These are phyloP conservation scores for Lachancea sp. DNA, from an alignment of 805 yeast genomes.

Conservation along the genomic window DNA sequence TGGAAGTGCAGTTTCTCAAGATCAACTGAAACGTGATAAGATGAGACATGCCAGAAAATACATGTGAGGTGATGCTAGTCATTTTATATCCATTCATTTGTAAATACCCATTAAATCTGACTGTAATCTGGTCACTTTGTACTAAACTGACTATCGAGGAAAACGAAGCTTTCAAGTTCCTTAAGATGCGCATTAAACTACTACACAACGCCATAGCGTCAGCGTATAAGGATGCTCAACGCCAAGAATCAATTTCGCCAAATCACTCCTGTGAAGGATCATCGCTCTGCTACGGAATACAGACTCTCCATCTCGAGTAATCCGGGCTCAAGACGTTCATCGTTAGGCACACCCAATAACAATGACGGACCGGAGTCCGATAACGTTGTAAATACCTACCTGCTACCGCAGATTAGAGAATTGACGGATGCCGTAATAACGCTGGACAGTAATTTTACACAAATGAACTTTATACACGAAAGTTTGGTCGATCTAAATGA, in stretches of 20 bases:
- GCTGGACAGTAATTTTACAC: slow-evolving; percentile 52
- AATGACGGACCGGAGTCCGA: slow-evolving; percentile 12
- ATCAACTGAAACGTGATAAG: slow-evolving; percentile 37
- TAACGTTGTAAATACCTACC: slow-evolving; percentile 31
- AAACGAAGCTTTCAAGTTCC: not conserved
- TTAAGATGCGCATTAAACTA: not conserved
- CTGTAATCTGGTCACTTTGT: not conserved
- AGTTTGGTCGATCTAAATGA: slow-evolving; percentile 65
- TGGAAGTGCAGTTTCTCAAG: slow-evolving; percentile 28
- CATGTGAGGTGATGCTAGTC: slow-evolving; percentile 21
- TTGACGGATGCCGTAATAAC: slow-evolving; percentile 46
- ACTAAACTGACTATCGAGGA: not conserved
- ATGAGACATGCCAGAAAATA: slow-evolving; percentile 43
- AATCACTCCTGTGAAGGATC: slow-evolving; percentile 11
- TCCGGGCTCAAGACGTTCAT: slow-evolving; percentile 32
- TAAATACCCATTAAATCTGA: slow-evolving; percentile 3
- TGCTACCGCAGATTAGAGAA: slow-evolving; percentile 39
- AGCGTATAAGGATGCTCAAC: slow-evolving; percentile 1
- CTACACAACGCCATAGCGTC: not conserved
- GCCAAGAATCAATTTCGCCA: slow-evolving; percentile 1
- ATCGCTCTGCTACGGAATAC: slow-evolving; percentile 32
- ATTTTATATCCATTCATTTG: not conserved
- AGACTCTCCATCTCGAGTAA: slow-evolving; percentile 37
- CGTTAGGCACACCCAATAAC: slow-evolving; percentile 18
- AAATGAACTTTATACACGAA: slow-evolving; percentile 53